Evolutionary conservation across 352 stramenopile species (phyloP).

Genomic region (Salisapilia sapeloensis): DNA sequence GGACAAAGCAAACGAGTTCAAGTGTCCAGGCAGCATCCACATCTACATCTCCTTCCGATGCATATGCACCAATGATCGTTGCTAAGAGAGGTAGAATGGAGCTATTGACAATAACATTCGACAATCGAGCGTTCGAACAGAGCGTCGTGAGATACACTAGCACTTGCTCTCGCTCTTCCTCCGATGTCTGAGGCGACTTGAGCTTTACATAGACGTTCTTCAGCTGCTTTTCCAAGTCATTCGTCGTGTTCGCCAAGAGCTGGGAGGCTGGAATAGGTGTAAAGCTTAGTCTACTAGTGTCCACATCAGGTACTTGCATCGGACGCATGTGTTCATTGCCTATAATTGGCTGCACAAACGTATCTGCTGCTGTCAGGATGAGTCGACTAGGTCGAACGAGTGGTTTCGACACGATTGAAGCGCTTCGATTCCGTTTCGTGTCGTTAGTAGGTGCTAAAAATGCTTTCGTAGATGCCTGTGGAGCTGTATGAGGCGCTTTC

Average conservation of each 20-base stretch:
- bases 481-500: constrained; percentile 1
- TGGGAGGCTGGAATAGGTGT: constrained; percentile 12
- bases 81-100: constrained; percentile 48
- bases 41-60: constrained; percentile 1
- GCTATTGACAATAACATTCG: constrained; percentile 73
- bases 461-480: too few relatives aligned
- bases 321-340: constrained; percentile 29
- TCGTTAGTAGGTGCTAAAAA: not conserved
- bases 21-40: constrained; percentile 1
- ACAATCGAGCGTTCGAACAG: constrained; percentile 29
- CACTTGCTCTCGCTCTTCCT: constrained; percentile 19
- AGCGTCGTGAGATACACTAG: constrained; percentile 43
- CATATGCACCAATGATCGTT: constrained; percentile 21
- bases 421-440: constrained; percentile 1
- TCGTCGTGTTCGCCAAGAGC: constrained; percentile 20
- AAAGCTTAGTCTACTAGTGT: constrained; percentile 17
- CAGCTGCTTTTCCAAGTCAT: constrained; percentile 44
- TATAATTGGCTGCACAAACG: constrained; percentile 37
- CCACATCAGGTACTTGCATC: constrained; percentile 8
- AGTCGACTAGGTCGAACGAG: constrained; percentile 7
- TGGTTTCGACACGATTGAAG: constrained; percentile 27
- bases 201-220: constrained; percentile 62
- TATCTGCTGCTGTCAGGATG: constrained; percentile 41
- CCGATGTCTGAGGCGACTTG: constrained; percentile 12
- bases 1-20: constrained; percentile 29